Evolutionary conservation across 306 rosid species (phyloP).

Genomic region (Cucurbita pepo): DNA sequence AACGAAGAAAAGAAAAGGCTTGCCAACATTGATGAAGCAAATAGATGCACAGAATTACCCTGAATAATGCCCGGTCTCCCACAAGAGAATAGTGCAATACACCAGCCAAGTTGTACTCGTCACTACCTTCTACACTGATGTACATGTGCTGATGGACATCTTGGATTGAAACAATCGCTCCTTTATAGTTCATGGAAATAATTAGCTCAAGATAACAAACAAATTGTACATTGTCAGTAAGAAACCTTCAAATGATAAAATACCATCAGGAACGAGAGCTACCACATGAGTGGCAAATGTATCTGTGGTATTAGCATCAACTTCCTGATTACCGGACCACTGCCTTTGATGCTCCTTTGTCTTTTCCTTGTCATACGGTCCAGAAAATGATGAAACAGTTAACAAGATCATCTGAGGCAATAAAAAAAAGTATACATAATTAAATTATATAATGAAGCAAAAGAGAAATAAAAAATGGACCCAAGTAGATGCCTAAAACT

Average conservation of each 20-base stretch:
- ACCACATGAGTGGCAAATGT: slow-evolving; percentile 59
- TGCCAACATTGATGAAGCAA: background rate
- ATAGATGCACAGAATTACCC: slow-evolving; percentile 32
- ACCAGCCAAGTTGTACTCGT: slow-evolving; percentile 46
- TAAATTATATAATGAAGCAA: background rate
- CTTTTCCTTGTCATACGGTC: slow-evolving; percentile 18
- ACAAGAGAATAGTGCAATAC: slow-evolving; percentile 73
- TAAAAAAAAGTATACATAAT: slow-evolving; percentile 9
- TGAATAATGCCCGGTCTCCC: slow-evolving; percentile 87
- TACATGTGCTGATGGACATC: slow-evolving; percentile 81
- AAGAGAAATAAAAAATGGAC: background rate
- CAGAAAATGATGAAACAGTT: slow-evolving; percentile 49
- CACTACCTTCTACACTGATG: slow-evolving; percentile 61
- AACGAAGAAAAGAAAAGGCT: background rate
- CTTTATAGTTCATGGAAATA: slow-evolving; percentile 31
- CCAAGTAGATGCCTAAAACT: too few species aligned
- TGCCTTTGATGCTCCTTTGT: slow-evolving; percentile 18
- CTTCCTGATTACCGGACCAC: slow-evolving; percentile 23
- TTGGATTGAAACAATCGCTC: slow-evolving; percentile 83
- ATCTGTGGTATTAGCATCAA: slow-evolving; percentile 26
- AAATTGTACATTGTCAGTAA: slow-evolving; percentile 1
- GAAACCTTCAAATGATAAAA: slow-evolving; percentile 3
- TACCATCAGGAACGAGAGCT: slow-evolving; percentile 70
- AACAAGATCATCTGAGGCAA: slow-evolving; percentile 45
- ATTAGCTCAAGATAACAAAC: slow-evolving; percentile 18